These are phyloP conservation scores for Fomitopsis palustris DNA, from an alignment of 1,284 basidiomycete species.

Conservation along the genomic window DNA sequence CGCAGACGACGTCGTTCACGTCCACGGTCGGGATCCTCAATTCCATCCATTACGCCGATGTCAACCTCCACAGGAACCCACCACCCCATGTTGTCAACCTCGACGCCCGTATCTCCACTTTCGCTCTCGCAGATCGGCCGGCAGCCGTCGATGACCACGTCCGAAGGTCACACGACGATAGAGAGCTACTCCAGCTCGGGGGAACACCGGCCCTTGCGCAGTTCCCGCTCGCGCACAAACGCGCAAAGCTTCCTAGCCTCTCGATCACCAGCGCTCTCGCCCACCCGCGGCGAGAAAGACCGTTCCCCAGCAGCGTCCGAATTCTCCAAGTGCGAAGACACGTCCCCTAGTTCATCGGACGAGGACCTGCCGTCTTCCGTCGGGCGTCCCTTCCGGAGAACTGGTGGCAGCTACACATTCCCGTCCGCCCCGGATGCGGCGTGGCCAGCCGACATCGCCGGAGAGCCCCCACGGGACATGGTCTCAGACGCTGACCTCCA, in stretches of 20 bases:
- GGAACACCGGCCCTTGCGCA: conserved; percentile 19
- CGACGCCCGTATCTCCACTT: conserved; percentile 18
- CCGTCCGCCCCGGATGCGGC: conserved; percentile 9
- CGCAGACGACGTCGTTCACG: conserved; percentile 25
- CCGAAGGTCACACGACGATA: conserved; percentile 13
- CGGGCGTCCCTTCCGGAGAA: conserved; percentile 13
- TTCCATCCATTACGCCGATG: conserved; percentile 12
- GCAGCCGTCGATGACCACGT: conserved; percentile 4
- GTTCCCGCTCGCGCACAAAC: conserved; percentile 17
- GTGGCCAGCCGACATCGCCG: not conserved
- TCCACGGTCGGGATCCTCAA: conserved; percentile 16
- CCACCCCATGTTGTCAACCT: conserved; percentile 18
- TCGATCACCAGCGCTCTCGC: conserved; percentile 2
- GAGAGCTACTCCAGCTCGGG: conserved; percentile 13
- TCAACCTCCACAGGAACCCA: conserved; percentile 18
- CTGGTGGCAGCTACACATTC: conserved; percentile 16
- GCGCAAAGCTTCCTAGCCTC: conserved; percentile 5
- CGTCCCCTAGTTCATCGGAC: conserved; percentile 20
- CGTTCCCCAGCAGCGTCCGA: not conserved
- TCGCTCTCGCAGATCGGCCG: conserved; percentile 10
- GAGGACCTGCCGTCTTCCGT: conserved; percentile 14
- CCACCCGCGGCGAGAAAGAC: conserved; percentile 1
- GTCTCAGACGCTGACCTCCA: conserved; percentile 34
- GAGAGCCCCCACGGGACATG: conserved; percentile 7
- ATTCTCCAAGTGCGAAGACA: conserved; percentile 7